phyloP scores from a whole-genome alignment of 2,329 filamentous ascomycete genomes.

The Alternaria tenuissima region DNA sequence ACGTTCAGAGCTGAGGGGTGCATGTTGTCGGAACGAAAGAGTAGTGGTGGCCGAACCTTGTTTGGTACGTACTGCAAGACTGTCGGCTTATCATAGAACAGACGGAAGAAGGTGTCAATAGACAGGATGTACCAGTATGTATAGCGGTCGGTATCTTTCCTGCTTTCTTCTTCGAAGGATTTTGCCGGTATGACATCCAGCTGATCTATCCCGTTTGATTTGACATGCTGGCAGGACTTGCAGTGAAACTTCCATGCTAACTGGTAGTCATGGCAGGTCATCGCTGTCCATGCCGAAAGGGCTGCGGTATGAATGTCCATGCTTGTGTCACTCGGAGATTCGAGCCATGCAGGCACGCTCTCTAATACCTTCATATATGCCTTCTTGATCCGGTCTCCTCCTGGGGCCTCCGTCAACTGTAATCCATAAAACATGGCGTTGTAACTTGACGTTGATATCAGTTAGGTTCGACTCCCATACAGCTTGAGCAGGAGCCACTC shows the following conservation, averaged over 20 bases:
- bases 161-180: conserved; percentile 34
- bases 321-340: conserved; percentile 16
- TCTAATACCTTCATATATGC: conserved; percentile 41
- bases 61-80: conserved; percentile 29
- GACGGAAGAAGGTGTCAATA: conserved; percentile 36
- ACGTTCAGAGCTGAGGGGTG: conserved; percentile 26
- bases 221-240: conserved; percentile 37
- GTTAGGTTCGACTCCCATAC: neutral
- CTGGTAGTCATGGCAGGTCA: conserved; percentile 40
- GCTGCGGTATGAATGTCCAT: conserved; percentile 35
- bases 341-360: conserved; percentile 39
- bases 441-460: conserved; percentile 13
- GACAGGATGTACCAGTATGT: conserved; percentile 37
- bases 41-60: conserved; percentile 30
- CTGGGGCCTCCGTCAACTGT: conserved; percentile 24
- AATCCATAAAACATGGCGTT: conserved; percentile 39
- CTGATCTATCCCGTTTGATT: conserved; percentile 27
- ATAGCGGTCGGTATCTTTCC: conserved; percentile 23
- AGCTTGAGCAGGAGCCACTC: neutral
- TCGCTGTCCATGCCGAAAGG: conserved; percentile 34
- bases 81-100: conserved; percentile 40
- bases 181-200: conserved; percentile 31
- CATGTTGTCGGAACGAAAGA: conserved; percentile 28
- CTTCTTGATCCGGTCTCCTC: conserved; percentile 19
- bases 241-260: conserved; percentile 42